These are phyloP conservation scores for Elsinoe batatas DNA, from an alignment of 2,329 filamentous ascomycete genomes.

Conservation along the genomic window DNA sequence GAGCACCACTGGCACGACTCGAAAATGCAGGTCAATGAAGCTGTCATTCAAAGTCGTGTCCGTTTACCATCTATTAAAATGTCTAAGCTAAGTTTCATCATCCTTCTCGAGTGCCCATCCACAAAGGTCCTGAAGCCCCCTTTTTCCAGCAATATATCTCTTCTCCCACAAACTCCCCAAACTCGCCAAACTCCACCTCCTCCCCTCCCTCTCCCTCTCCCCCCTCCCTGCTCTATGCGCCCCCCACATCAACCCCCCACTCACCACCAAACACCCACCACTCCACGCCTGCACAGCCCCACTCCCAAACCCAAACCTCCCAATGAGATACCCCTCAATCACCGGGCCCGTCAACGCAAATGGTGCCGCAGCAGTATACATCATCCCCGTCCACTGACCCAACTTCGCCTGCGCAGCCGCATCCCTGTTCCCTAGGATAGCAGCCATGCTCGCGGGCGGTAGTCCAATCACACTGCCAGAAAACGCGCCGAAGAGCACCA, in stretches of 20 bases:
- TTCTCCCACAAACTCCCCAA: background rate
- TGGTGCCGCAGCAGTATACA: conserved; percentile 39
- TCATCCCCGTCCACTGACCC: conserved; percentile 45
- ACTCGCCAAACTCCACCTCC: background rate
- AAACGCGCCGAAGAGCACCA: conserved; percentile 39
- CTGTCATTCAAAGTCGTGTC: no score
- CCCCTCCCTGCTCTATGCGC: conserved; percentile 18
- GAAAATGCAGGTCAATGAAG: no score
- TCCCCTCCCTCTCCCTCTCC: conserved; percentile 15
- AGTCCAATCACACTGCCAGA: conserved; percentile 42
- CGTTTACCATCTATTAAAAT: no score
- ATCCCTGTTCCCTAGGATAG: conserved; percentile 30
- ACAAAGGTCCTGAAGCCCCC: no score
- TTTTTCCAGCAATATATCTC: background rate
- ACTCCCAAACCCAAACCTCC: conserved; percentile 29
- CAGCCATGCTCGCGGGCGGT: conserved; percentile 40
- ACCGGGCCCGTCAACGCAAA: conserved; percentile 39
- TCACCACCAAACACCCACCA: conserved; percentile 33
- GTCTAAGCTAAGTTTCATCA: no score
- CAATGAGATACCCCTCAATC: conserved; percentile 39
- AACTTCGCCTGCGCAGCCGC: conserved; percentile 30
- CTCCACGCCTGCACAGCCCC: conserved; percentile 40
- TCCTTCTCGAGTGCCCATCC: no score
- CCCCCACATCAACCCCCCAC: conserved; percentile 33
- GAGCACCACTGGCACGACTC: no score